Evolutionary conservation across 2,329 filamentous ascomycete species (phyloP), one percentile per base, ranked within the genome.

Genomic region (Stromatinia cepivora): DNA sequence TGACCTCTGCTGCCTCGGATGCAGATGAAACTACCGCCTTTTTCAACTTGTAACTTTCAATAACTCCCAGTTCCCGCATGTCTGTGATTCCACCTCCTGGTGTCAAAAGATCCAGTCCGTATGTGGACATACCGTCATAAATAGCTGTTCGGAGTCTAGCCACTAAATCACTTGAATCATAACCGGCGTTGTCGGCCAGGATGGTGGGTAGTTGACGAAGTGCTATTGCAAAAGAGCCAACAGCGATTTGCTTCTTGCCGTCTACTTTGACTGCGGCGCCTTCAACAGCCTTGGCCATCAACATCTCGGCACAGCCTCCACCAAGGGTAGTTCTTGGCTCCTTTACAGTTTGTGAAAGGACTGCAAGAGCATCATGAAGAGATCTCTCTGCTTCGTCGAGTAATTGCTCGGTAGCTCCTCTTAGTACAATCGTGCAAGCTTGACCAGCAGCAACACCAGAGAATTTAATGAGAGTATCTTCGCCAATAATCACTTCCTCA

Each of bases 1-100:
- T 84, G 85, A 96, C 93, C 87, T 99, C 95, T 74, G 95, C 94
- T 72, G 95, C 95, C 82, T 99, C 95, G 70, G 93, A 96, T 31
- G 95, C 95, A 71, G 93, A 97, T 66, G 92, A 96, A 65, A 99
- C 95, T 67, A 99, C 95, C n/a, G 95, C 95, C 79, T 89, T 91
- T 88, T 99, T 99, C 79, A 99, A 83, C 86, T 99, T 99, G 86
- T 97, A 98, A 81, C 93, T 97, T 84, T 99, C 95, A 75, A 99
- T 91, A 39, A 99, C 94, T 57, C 95, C 95, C 61, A 97, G 80
- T 77, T 99, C 93, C 67, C 94, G 88, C 95, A 99, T 99, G 78
- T 99, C 95, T 17, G 92, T 87, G 77, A 99, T 93, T 57, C 93
- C 94, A 70, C 95, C 95, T 53, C 95, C 94, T 2, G 94, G 94